Percentiles rank a stretch among this genome's conserved stretches.
Conservation (phyloP, 2,329 filamentous ascomycete species). For the Colletotrichum lindemuthianum region DNA sequence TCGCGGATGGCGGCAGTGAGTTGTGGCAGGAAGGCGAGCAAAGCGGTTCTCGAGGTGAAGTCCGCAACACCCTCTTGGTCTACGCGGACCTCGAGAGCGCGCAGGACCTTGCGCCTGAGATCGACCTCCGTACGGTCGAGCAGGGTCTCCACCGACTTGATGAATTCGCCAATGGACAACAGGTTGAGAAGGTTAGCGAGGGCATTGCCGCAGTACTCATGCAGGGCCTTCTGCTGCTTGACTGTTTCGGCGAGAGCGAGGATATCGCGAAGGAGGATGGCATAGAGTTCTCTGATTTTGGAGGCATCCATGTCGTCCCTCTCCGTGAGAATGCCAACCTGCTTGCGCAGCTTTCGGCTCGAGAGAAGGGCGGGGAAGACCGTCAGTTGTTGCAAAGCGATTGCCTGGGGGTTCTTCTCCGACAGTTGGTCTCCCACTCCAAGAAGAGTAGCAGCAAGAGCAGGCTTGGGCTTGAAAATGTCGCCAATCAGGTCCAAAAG, state of each 20-base stretch:
- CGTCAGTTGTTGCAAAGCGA: constrained; percentile 64
- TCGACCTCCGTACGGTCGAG: constrained; percentile 80
- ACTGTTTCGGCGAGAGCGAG: constrained; percentile 73
- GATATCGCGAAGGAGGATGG: constrained; percentile 72
- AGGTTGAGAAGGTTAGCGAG: constrained; percentile 85
- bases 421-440: constrained; percentile 59
- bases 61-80: constrained; percentile 78
- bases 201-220: constrained; percentile 72
- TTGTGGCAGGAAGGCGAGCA: constrained; percentile 83
- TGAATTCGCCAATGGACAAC: constrained; percentile 86
- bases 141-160: constrained; percentile 86
- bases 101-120: constrained; percentile 81
- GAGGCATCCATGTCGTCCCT: constrained; percentile 72
- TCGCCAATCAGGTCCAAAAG: constrained; percentile 81
- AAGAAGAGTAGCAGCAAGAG: constrained; percentile 77
- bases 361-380: constrained; percentile 68
- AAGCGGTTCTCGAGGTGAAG: constrained; percentile 70
- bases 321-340: constrained; percentile 67
- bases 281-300: constrained; percentile 76
- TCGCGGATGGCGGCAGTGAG: constrained; percentile 80
- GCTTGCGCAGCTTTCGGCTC: constrained; percentile 64
- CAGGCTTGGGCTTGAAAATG: constrained; percentile 78
- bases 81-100: constrained; percentile 82
- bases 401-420: constrained; percentile 50
- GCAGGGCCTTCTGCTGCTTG: constrained; percentile 64